phyloP scores from a whole-genome alignment of 495 filamentous ascomycete genomes.

The Penicillium argentinense region DNA sequence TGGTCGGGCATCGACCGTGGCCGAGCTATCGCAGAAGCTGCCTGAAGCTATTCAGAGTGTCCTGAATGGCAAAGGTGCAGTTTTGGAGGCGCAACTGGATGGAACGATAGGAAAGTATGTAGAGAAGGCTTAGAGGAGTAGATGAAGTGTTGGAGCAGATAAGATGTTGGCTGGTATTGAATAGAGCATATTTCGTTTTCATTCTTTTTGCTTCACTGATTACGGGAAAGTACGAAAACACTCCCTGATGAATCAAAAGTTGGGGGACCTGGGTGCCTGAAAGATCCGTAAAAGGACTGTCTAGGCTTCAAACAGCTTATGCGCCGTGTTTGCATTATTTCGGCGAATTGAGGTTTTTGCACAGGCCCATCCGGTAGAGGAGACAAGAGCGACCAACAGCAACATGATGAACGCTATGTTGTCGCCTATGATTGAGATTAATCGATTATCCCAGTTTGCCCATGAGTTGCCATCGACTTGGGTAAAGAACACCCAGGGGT shows the following conservation, averaged over 20 bases:
- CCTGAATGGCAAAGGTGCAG: slow-evolving; percentile 63
- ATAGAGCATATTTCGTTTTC: slow-evolving; percentile 1
- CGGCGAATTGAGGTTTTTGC: not conserved
- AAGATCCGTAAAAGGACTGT: no score
- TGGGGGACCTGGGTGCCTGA: no score
- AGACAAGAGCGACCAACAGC: not conserved
- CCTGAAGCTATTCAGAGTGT: slow-evolving; percentile 70
- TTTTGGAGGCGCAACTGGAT: slow-evolving; percentile 58
- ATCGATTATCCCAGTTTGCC: slow-evolving; percentile 38
- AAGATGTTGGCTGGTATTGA: not conserved
- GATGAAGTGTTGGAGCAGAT: not conserved
- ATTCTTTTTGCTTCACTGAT: no score
- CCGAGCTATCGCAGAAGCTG: slow-evolving; percentile 60
- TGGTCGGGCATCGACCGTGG: slow-evolving; percentile 61
- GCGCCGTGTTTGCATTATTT: not conserved
- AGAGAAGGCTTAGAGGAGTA: slow-evolving; percentile 5
- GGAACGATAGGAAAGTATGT: slow-evolving; percentile 44
- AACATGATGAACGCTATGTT: slow-evolving; percentile 22
- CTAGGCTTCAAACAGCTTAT: not conserved
- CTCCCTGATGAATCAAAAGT: no score
- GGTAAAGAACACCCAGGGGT: slow-evolving; percentile 42
- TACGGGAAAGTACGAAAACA: no score
- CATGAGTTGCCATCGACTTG: slow-evolving; percentile 42
- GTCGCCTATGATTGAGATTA: slow-evolving; percentile 31
- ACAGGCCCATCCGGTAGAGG: not conserved